Conservation (phyloP, 768 basidiomycete genomes). For the Pulveroboletus sp. region DNA sequence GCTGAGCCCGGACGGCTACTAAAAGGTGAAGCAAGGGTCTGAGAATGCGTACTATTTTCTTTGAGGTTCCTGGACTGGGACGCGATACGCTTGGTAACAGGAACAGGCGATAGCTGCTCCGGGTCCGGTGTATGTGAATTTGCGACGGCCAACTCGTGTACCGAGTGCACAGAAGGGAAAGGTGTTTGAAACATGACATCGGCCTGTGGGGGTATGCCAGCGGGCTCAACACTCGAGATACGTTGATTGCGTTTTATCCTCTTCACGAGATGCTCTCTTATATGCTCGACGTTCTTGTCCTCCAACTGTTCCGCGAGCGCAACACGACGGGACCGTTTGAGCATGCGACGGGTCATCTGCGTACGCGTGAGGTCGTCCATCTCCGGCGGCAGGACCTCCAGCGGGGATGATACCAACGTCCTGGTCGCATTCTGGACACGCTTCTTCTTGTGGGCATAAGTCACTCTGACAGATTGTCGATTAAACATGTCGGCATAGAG, state of each 20-base stretch:
- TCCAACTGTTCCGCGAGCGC: slow-evolving; percentile 20
- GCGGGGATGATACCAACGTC: slow-evolving; percentile 22
- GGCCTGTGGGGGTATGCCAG: slow-evolving; percentile 7
- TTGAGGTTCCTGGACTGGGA: slow-evolving; percentile 40
- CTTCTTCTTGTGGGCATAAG: slow-evolving; percentile 33
- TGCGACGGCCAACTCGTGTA: slow-evolving; percentile 23
- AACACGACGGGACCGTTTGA: slow-evolving; percentile 45
- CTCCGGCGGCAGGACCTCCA: slow-evolving; percentile 26
- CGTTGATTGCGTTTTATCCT: slow-evolving; percentile 28
- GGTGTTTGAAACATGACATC: slow-evolving; percentile 28
- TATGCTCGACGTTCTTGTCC: slow-evolving; percentile 19
- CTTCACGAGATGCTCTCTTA: slow-evolving; percentile 31
- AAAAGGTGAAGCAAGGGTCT: slow-evolving; percentile 44
- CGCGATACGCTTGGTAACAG: slow-evolving; percentile 31
- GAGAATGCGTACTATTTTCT: slow-evolving; percentile 32
- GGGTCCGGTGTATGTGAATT: slow-evolving; percentile 19
- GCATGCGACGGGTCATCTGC: slow-evolving; percentile 45
- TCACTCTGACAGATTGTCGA: slow-evolving; percentile 21
- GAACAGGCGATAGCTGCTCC: slow-evolving; percentile 44
- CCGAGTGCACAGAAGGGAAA: slow-evolving; percentile 21
- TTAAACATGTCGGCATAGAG: slow-evolving; percentile 7
- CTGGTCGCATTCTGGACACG: slow-evolving; percentile 13
- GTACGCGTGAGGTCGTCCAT: slow-evolving; percentile 34
- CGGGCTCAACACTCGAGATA: slow-evolving; percentile 3
- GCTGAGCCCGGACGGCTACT: slow-evolving; percentile 43